phyloP scores from a whole-genome alignment of 2,329 filamentous ascomycete genomes.

The Penicillium sp. region DNA sequence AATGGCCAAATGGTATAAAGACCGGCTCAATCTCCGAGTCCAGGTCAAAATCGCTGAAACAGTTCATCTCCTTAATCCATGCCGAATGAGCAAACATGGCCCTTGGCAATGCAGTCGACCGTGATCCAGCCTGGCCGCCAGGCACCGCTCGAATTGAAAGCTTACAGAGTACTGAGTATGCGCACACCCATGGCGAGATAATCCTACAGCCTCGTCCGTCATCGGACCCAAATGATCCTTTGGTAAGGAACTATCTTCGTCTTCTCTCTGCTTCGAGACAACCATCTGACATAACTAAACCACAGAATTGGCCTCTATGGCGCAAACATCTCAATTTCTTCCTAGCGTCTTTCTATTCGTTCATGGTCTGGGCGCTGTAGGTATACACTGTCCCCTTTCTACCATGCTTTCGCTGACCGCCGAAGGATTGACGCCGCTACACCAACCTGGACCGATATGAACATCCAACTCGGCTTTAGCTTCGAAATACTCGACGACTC shows the following conservation, averaged over 20 bases:
- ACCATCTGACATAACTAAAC: neutral
- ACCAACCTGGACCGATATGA: constrained; percentile 19
- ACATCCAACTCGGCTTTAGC: constrained; percentile 42
- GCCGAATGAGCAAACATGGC: neutral
- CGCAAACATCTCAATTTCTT: constrained; percentile 30
- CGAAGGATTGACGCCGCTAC: constrained; percentile 37
- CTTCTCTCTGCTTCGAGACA: neutral
- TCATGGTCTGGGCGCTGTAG: constrained; percentile 27
- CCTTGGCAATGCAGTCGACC: neutral
- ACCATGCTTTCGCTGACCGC: neutral
- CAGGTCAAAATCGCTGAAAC: neutral
- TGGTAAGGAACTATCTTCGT: constrained; percentile 10
- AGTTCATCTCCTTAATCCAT: neutral
- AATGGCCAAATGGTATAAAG: neutral
- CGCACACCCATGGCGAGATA: neutral
- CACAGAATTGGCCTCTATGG: constrained; percentile 8
- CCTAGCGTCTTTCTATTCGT: constrained; percentile 26
- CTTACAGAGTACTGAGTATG: neutral
- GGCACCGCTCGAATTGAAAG: neutral
- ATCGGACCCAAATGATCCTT: constrained; percentile 27
- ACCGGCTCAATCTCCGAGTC: neutral
- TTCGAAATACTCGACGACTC: constrained; percentile 45
- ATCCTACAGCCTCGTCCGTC: neutral
- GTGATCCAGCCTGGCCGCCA: neutral
- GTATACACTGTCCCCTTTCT: neutral